Evolutionary conservation across 2,329 filamentous ascomycete genomes (phyloP).

Genomic region (Neurospora crassa): DNA sequence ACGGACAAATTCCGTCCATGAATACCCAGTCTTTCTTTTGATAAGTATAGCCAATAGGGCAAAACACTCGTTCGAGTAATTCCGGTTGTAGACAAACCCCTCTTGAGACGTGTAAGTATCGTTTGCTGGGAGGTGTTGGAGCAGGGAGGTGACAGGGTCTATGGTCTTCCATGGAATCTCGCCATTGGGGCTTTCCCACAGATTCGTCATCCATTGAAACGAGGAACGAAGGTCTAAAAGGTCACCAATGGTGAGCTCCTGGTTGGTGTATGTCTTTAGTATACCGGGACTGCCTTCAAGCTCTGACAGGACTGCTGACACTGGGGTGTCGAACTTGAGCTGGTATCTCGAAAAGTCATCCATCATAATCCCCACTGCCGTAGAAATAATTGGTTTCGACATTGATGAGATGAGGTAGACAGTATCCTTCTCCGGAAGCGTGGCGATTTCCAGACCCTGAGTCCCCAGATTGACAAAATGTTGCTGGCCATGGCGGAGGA

Average conservation of each 20-base stretch:
- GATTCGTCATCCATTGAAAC: slow-evolving; percentile 7
- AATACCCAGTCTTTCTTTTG: slow-evolving; percentile 1
- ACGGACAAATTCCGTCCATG: slow-evolving; percentile 6
- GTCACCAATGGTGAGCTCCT: slow-evolving; percentile 6
- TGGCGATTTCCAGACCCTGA: background rate
- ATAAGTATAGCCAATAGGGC: slow-evolving; percentile 6
- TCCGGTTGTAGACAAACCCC: slow-evolving; percentile 3
- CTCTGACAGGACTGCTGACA: slow-evolving; percentile 4
- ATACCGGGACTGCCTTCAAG: background rate
- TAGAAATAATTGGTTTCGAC: slow-evolving; percentile 8
- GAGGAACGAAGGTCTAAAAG: slow-evolving; percentile 9
- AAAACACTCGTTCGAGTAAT: slow-evolving; percentile 13
- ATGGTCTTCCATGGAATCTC: slow-evolving; percentile 7
- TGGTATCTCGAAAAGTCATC: slow-evolving; percentile 1
- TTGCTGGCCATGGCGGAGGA: background rate
- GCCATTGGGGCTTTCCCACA: slow-evolving; percentile 11
- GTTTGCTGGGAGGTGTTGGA: slow-evolving; percentile 1
- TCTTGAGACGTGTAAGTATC: background rate
- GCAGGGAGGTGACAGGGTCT: background rate
- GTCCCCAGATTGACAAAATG: slow-evolving; percentile 2
- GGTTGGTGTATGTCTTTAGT: background rate
- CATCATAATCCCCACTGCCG: slow-evolving; percentile 7
- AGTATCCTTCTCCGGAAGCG: background rate
- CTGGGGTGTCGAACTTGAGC: slow-evolving; percentile 3
- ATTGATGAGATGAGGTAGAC: slow-evolving; percentile 11